Conservation (phyloP, 2,329 filamentous ascomycete genomes). For the Botrytis deweyae region DNA sequence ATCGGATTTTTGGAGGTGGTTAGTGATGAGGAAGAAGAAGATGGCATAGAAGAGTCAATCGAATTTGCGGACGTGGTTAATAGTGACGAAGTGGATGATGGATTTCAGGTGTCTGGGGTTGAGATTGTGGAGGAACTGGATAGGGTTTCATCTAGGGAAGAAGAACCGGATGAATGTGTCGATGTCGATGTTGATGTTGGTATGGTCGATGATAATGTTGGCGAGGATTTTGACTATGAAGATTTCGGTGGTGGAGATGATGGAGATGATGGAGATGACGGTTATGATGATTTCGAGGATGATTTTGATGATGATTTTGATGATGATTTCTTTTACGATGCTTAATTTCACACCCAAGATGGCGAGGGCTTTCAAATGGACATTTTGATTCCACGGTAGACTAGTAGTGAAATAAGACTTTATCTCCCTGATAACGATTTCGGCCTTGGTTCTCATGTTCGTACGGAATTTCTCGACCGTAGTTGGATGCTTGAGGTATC, state of each 20-base stretch:
- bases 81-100: not conserved
- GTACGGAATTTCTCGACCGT: no score
- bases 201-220: not conserved
- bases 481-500: no score
- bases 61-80: not conserved
- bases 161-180: not conserved
- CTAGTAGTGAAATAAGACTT: not conserved
- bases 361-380: not conserved
- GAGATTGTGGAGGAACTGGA: not conserved
- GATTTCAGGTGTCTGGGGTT: not conserved
- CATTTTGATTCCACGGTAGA: not conserved
- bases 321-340: not conserved
- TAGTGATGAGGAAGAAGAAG: no score
- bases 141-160: not conserved
- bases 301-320: not conserved
- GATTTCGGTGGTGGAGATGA: no score
- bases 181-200: no score
- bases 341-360: not conserved
- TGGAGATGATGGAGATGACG: no score
- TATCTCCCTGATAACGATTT: not conserved
- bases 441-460: not conserved
- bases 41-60: no score
- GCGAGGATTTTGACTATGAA: no score
- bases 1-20: not conserved
- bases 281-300: not conserved